Conservation (phyloP, 495 filamentous ascomycete genomes). For the Penicillium coffeae region DNA sequence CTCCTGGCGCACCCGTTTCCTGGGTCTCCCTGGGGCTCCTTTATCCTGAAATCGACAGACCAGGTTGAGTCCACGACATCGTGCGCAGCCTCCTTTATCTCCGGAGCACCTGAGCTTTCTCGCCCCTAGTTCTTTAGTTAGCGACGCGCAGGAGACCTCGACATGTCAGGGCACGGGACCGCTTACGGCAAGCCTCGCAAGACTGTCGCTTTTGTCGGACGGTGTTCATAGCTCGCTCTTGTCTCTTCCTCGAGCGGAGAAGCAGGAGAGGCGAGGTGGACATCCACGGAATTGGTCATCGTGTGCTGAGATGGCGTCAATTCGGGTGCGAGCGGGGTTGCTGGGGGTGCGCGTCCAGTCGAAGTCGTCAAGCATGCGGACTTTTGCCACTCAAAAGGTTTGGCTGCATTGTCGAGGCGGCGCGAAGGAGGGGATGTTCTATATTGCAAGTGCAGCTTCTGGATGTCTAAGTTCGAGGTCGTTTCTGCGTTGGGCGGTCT, state of each 20-base stretch:
- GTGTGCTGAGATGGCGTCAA: conserved; percentile 18
- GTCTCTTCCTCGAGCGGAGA: not conserved
- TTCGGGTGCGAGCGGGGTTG: conserved; percentile 17
- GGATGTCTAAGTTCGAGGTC: too few species aligned
- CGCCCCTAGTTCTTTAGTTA: conserved; percentile 10
- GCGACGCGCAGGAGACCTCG: not conserved
- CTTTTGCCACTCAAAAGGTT: not conserved
- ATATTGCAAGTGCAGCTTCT: too few species aligned
- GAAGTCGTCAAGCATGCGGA: not conserved
- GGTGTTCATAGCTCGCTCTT: conserved; percentile 11
- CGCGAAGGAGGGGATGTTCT: too few species aligned
- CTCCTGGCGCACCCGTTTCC: conserved; percentile 17
- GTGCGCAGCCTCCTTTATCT: conserved; percentile 23
- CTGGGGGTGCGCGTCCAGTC: not conserved
- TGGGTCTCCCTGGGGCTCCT: conserved; percentile 22
- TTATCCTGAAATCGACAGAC: conserved; percentile 26
- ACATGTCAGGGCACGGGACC: too few species aligned
- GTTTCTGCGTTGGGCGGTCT: too few species aligned
- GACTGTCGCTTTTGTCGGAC: conserved; percentile 21
- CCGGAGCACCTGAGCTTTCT: conserved; percentile 28
- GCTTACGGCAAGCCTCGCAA: conserved; percentile 20
- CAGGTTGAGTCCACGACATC: conserved; percentile 15
- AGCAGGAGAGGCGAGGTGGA: not conserved
- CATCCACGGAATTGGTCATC: conserved; percentile 13
- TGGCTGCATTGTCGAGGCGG: too few species aligned